A percentile compares a stretch with the other conserved stretches of the same genome.
phyloP scores from a whole-genome alignment of 306 rosid species.

The Senna tora region DNA sequence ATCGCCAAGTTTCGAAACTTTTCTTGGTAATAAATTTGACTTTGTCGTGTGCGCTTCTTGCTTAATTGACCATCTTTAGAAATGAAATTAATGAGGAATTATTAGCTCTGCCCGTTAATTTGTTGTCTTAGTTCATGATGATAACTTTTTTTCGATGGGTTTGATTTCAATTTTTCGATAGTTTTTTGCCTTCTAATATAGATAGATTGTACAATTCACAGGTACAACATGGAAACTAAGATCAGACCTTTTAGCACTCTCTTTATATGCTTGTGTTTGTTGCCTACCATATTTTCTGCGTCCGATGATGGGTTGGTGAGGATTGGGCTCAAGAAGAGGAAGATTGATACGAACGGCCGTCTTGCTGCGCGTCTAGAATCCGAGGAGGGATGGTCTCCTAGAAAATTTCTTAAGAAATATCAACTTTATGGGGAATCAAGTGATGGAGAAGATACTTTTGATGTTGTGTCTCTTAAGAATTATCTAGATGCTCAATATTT shows the following conservation, averaged over 20 bases:
- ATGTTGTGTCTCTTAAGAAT: slow-evolving; percentile 71
- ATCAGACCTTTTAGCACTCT: neutral
- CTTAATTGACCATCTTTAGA: slow-evolving; percentile 1
- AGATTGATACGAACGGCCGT: slow-evolving; percentile 48
- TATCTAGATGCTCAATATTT: slow-evolving; percentile 91
- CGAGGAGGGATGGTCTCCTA: slow-evolving; percentile 45
- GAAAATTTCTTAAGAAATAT: neutral
- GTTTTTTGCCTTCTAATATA: neutral
- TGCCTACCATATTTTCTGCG: slow-evolving; percentile 39
- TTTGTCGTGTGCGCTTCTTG: neutral
- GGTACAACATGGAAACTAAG: slow-evolving; percentile 11
- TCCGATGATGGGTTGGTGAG: slow-evolving; percentile 55
- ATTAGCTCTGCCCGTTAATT: neutral
- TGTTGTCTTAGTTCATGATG: neutral
- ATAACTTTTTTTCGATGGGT: neutral
- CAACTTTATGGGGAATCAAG: neutral
- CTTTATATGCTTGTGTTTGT: slow-evolving; percentile 2
- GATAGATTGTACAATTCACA: neutral
- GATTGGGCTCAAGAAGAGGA: slow-evolving; percentile 57
- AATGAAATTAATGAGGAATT: neutral
- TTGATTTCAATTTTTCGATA: neutral
- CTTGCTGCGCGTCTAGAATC: slow-evolving; percentile 49
- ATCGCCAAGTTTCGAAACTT: neutral
- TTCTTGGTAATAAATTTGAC: neutral
- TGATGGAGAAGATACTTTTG: slow-evolving; percentile 31